Evolutionary conservation across 106 monocot species (phyloP).

Genomic region (Hemerocallis citrina): DNA sequence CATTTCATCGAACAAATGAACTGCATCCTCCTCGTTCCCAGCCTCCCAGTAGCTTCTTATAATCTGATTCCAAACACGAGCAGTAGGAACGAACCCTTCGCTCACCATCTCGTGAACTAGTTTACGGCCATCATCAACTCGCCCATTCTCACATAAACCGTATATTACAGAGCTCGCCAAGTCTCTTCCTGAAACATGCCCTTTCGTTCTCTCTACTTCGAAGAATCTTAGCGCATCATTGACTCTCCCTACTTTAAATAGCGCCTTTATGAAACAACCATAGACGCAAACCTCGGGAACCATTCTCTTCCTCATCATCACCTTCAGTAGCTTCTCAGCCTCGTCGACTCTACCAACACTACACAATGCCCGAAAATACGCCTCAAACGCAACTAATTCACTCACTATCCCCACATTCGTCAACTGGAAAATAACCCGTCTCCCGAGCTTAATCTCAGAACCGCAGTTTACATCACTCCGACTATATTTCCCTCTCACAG

Average conservation of each 20-base stretch:
- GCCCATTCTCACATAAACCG: constrained; percentile 11
- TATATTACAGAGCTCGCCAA: constrained; percentile 9
- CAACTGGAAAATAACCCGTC: constrained; percentile 33
- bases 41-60: constrained; percentile 16
- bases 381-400: constrained; percentile 15
- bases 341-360: constrained; percentile 14
- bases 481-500: neutral
- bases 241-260: constrained; percentile 13
- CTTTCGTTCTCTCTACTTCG: constrained; percentile 9
- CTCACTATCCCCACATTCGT: neutral
- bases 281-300: constrained; percentile 1
- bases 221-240: constrained; percentile 27
- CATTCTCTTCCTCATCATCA: constrained; percentile 4
- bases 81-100: constrained; percentile 19
- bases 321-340: constrained; percentile 17
- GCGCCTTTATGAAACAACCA: constrained; percentile 11
- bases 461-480: too few species aligned
- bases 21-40: constrained; percentile 13
- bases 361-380: constrained; percentile 26
- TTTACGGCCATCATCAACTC: constrained; percentile 10
- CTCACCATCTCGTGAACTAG: constrained; percentile 13
- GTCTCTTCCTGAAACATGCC: neutral
- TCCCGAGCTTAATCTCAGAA: constrained; percentile 10
- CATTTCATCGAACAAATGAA: constrained; percentile 17
- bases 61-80: constrained; percentile 15